Base-by-base conservation (phyloP, 2,329 filamentous ascomycete species). In the Trichoderma koningiopsis region DNA sequence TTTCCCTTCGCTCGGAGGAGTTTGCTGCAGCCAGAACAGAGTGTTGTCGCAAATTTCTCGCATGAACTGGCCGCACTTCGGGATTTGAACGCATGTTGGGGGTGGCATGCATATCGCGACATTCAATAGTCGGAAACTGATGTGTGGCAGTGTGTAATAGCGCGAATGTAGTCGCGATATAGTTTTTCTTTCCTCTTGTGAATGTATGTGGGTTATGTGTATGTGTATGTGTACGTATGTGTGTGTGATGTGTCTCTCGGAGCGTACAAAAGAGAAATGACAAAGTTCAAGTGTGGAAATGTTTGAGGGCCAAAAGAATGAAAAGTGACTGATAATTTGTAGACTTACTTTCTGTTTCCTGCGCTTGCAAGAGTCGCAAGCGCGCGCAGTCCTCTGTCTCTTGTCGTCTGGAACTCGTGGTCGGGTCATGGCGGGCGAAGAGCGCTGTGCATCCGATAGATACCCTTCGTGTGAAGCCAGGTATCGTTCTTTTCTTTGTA, bases 331-430 rank as follows among this genome's bases (percentile, higher is more conserved):
- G 63, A 67, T 59, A 31, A 59, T 47, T 29, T 47, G 24, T 56
- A 62, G 37, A 59, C 85, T 82, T 75, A 88, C 89, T 83, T 90
- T 91, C 79, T 91, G 88, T 77, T 91, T 91, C 71, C 88, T 84
- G 70, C 84, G 83, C 79, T 89, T 90, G 80, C 89, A 91, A 71
- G 82, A 86, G 72, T 89, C 86, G 77, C 89, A 91, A 52, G 89
- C 89, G 73, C 88, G 85, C 31, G 86, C 86, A 63, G 85, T 90
- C 73, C 89, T 85, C 78, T 88, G 86, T 72, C 88, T 84, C 77
- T 89, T 87, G 72, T 89, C 86, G 73, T 84, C 83, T 37, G 85
- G 81, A 70, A 89, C 85, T 76, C 83, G 87, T 62, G 83, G 83
- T 73, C 86, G 83, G 73, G 84, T 85, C 87, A 87, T 82, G 70